phyloP scores from a whole-genome alignment of 2,329 filamentous ascomycete genomes.

The Teratosphaeria destructans region DNA sequence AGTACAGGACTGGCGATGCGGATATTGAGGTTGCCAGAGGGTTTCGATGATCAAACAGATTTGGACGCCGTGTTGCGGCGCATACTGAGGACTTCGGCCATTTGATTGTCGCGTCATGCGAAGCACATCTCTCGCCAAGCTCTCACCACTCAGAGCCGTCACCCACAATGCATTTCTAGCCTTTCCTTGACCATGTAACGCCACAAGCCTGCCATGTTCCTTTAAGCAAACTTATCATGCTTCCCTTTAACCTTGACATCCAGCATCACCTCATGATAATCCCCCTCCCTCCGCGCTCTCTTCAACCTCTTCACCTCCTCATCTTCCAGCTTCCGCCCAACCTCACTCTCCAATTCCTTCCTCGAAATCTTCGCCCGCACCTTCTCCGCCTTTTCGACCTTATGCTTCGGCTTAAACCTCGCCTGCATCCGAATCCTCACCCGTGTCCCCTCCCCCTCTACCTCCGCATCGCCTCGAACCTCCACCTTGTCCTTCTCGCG shows the following conservation, averaged over 20 bases:
- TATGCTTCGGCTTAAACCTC: conserved; percentile 76
- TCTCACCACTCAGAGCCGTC: neutral
- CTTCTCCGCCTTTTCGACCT: conserved; percentile 72
- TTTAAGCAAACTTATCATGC: conserved; percentile 62
- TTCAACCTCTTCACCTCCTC: conserved; percentile 79
- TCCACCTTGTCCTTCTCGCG: conserved; percentile 43
- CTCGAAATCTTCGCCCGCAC: conserved; percentile 75
- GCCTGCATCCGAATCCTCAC: conserved; percentile 88
- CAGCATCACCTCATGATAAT: conserved; percentile 78
- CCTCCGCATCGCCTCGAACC: conserved; percentile 64
- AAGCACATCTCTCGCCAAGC: neutral
- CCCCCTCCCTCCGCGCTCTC: conserved; percentile 71
- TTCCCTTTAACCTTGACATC: conserved; percentile 86
- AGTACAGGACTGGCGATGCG: neutral
- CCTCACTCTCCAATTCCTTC: conserved; percentile 46
- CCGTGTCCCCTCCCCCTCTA: conserved; percentile 57
- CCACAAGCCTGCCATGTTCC: neutral
- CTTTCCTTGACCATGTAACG: neutral
- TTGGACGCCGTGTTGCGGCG: neutral
- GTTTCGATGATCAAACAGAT: neutral
- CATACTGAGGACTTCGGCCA: neutral
- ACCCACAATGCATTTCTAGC: too few species aligned
- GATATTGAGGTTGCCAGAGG: neutral
- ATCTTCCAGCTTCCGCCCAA: conserved; percentile 39
- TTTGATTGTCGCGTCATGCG: neutral